Evolutionary conservation across 2,329 filamentous ascomycete species (phyloP).

Genomic region (Rosellinia necatrix): DNA sequence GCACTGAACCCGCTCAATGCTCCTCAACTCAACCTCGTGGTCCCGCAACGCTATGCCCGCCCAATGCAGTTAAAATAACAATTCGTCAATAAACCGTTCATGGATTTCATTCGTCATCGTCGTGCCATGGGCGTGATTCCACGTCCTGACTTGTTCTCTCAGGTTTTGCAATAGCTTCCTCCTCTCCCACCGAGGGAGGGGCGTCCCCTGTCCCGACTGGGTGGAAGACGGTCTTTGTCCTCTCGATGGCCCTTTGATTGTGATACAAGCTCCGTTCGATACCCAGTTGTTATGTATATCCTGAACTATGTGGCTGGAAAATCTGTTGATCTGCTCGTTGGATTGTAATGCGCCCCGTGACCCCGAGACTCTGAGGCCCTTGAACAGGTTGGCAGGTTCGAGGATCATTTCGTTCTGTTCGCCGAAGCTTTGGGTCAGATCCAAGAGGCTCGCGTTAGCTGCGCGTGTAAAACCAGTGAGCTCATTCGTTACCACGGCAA

Average conservation of each 20-base stretch:
- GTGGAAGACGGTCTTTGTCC: slow-evolving; percentile 38
- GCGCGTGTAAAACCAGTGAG: slow-evolving; percentile 36
- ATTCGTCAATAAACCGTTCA: slow-evolving; percentile 28
- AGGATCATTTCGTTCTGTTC: slow-evolving; percentile 11
- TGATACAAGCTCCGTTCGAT: slow-evolving; percentile 41
- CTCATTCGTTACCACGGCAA: slow-evolving; percentile 24
- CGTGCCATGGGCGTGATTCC: slow-evolving; percentile 34
- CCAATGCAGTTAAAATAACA: slow-evolving; percentile 30
- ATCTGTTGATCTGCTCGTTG: slow-evolving; percentile 44
- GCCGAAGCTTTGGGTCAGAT: slow-evolving; percentile 14
- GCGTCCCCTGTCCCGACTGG: slow-evolving; percentile 45
- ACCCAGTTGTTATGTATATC: slow-evolving; percentile 54
- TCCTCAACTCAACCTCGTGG: too few species aligned
- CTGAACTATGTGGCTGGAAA: slow-evolving; percentile 48
- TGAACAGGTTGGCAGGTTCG: slow-evolving; percentile 32
- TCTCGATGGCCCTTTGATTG: slow-evolving; percentile 46
- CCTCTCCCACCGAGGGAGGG: slow-evolving; percentile 27
- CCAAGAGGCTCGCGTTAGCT: slow-evolving; percentile 32
- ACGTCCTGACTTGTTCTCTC: slow-evolving; percentile 29
- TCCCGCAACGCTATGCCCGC: slow-evolving; percentile 14
- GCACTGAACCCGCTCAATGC: slow-evolving; percentile 2
- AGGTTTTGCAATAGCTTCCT: slow-evolving; percentile 28
- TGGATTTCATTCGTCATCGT: slow-evolving; percentile 17
- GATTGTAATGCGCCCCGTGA: slow-evolving; percentile 15
- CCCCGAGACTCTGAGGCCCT: slow-evolving; percentile 21